Percentiles rank a stretch among this genome's conserved stretches.
Conservation (phyloP, 1,139 yeast species). For the Blastobotrys petasosporus region DNA sequence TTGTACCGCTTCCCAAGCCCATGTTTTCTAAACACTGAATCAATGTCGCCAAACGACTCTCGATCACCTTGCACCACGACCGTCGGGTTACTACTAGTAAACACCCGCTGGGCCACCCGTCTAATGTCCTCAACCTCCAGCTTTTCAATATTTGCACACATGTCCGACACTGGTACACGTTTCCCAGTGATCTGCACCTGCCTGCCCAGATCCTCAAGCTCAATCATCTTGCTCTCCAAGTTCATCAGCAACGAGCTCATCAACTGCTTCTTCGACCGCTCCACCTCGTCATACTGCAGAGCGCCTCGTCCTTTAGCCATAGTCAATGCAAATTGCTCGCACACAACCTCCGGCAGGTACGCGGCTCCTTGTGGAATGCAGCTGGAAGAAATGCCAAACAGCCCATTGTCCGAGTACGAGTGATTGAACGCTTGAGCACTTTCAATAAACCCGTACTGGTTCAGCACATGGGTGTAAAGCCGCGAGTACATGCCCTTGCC, state of each 20-base stretch:
- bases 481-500: constrained; percentile 99
- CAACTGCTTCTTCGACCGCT: constrained; percentile 87
- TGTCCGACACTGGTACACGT: constrained; percentile 72
- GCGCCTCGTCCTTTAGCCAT: constrained; percentile 57
- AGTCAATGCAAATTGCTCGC: constrained; percentile 63
- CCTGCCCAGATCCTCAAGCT: constrained; percentile 90
- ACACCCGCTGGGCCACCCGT: constrained; percentile 67
- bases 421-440: constrained; percentile 86
- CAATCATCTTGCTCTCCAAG: constrained; percentile 84
- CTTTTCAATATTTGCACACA: constrained; percentile 69
- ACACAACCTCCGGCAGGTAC: constrained; percentile 72
- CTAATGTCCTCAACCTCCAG: constrained; percentile 64
- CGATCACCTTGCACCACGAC: constrained; percentile 86
- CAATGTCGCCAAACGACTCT: constrained; percentile 79
- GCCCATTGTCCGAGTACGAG: constrained; percentile 82
- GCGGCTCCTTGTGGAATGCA: constrained; percentile 84
- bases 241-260: constrained; percentile 89
- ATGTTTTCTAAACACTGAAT: constrained; percentile 54
- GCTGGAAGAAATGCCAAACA: constrained; percentile 83
- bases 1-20: constrained; percentile 53
- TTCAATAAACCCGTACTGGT: constrained; percentile 87
- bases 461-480: constrained; percentile 82
- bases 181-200: constrained; percentile 83
- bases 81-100: constrained; percentile 71
- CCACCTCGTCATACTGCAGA: constrained; percentile 64